These are phyloP conservation scores for Xerocomus brunneocitrinus DNA, from an alignment of 768 basidiomycete species.

Conservation along the genomic window DNA sequence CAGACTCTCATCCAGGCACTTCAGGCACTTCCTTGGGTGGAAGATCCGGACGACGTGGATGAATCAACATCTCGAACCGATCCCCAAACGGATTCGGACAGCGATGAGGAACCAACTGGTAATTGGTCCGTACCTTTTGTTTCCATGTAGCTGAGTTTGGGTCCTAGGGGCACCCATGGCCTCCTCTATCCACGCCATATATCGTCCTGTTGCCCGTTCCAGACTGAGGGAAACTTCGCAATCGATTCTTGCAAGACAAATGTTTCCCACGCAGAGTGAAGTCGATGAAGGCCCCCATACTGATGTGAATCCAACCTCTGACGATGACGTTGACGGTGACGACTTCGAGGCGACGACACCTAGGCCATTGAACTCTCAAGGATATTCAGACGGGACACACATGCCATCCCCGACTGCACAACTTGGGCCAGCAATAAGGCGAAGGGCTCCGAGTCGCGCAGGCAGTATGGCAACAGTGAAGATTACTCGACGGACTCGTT, in stretches of 20 bases:
- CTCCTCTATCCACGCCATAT: slow-evolving; percentile 85
- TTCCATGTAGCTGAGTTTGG: slow-evolving; percentile 1
- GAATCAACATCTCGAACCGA: slow-evolving; percentile 44
- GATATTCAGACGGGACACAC: slow-evolving; percentile 4
- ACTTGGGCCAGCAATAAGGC: slow-evolving; percentile 19
- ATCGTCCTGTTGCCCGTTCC: slow-evolving; percentile 72
- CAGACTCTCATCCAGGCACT: slow-evolving; percentile 87
- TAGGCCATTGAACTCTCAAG: slow-evolving; percentile 27
- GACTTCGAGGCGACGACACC: slow-evolving; percentile 58
- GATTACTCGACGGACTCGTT: slow-evolving; percentile 57
- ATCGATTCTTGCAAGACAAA: slow-evolving; percentile 10
- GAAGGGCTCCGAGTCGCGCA: slow-evolving; percentile 35
- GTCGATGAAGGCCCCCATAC: slow-evolving; percentile 32
- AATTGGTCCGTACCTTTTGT: slow-evolving; percentile 11
- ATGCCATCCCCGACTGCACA: slow-evolving; percentile 8
- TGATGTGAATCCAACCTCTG: slow-evolving; percentile 35
- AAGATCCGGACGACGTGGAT: slow-evolving; percentile 65
- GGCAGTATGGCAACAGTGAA: slow-evolving; percentile 75
- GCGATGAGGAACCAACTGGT: slow-evolving; percentile 54
- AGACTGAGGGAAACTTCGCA: slow-evolving; percentile 37
- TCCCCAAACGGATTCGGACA: slow-evolving; percentile 47
- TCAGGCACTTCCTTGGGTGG: slow-evolving; percentile 78
- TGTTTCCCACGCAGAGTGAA: slow-evolving; percentile 9
- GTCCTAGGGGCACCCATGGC: slow-evolving; percentile 48
- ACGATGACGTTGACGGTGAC: slow-evolving; percentile 51